Base-by-base conservation (phyloP, 495 filamentous ascomycete genomes). In the Podospora appendiculata region DNA sequence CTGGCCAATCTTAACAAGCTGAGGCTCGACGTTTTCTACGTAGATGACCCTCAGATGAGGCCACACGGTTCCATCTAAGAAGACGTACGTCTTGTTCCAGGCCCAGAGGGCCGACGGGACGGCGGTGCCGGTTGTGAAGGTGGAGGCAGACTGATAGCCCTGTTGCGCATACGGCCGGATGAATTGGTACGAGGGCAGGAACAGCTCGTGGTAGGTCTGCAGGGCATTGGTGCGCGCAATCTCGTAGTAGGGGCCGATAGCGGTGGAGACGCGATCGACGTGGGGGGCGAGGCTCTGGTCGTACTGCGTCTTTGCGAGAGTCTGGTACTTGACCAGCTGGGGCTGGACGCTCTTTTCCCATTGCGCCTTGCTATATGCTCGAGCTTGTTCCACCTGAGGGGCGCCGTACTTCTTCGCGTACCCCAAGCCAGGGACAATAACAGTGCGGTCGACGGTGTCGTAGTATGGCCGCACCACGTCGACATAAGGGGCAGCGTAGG, bases 11-110 rank as follows among this genome's bases (percentile, higher is more conserved):
- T 89, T 87, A 45, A 93, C 81, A 1, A 99, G 77, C 64, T 99
- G 93, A 10, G 94, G 94, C 69, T 96, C 90, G 8, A 99, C 92
- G 57, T 92, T 93, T 62, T 93, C 82, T 34, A 84, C 84, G 58
- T 95, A 96, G 10, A 95, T 69, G 19, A 88, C 78, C 32, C 84
- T 78, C 7, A 96, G 18, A 58, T 83, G 82, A 8, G 90, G 90
- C 86, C 87, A 93, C 11, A 95, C 59, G 2, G 79, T 87, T 41
- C 81, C 76, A 46, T 86, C 81, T 11, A 89, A 70, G 58, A 95
- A 88, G n/a, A 77, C 66, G 45, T 79, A 77, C 2, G 75, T 78
- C 33, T 80, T 81, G 12, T 80, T 77, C 81, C 84, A 89, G 4
- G 81, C 81, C 70, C 78, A 85, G 45, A 79, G 79, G 2, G 79